Base-by-base conservation (phyloP, 805 yeast genomes). In the Lachancea sp. region DNA sequence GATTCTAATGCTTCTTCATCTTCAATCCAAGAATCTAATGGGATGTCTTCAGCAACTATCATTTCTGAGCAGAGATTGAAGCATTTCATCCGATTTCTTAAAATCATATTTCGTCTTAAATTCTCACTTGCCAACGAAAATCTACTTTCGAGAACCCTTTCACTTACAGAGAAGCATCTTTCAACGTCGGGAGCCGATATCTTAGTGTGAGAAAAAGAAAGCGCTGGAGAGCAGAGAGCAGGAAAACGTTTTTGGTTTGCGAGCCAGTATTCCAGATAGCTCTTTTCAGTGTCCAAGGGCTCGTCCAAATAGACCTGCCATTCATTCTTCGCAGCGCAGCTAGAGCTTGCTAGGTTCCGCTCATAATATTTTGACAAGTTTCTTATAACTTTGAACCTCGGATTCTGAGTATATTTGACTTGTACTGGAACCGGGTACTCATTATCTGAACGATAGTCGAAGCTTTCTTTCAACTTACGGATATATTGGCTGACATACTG, bases 401-500 rank as follows among this genome's bases (percentile, higher is more conserved):
- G 33, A n/a, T n/a, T n/a, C n/a, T n/a, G n/a, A n/a, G n/a, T n/a
- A n/a, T n/a, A n/a, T n/a, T n/a, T n/a, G n/a, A n/a, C n/a, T n/a
- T n/a, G n/a, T n/a, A n/a, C n/a, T n/a, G n/a, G n/a, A n/a, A n/a
- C n/a, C n/a, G n/a, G n/a, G n/a, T n/a, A n/a, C n/a, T n/a, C n/a
- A n/a, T n/a, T n/a, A n/a, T n/a, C n/a, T n/a, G n/a, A n/a, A n/a
- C n/a, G n/a, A n/a, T n/a, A n/a, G n/a, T n/a, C n/a, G n/a, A n/a
- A n/a, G n/a, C n/a, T n/a, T n/a, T n/a, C n/a, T n/a, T n/a, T n/a
- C n/a, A n/a, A n/a, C n/a, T n/a, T n/a, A n/a, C n/a, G n/a, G n/a
- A n/a, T 18, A 29, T 19, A 36, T 28, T n/a, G 26, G 9, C 19
- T 36, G 12, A 45, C 43, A 20, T 45, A 45, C 9, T 36, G 38